These are phyloP conservation scores for Murraya koenigii DNA, from an alignment of 345 rosid genomes.

Conservation along the genomic window DNA sequence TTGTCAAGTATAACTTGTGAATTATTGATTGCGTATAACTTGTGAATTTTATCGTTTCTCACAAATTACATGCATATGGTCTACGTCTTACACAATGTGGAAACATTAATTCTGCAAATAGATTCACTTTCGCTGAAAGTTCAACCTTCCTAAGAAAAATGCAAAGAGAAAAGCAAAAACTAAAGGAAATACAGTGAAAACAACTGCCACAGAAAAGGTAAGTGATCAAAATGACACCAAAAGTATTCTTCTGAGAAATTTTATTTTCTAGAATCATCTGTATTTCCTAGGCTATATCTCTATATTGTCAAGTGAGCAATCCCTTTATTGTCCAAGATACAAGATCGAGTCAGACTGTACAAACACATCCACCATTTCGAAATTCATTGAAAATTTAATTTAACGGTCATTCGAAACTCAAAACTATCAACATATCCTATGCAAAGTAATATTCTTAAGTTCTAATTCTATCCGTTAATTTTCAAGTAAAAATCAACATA, in stretches of 20 bases:
- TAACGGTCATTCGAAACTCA: no score
- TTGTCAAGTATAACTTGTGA: no score
- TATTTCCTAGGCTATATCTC: conserved; percentile 12
- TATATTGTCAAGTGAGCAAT: conserved; percentile 18
- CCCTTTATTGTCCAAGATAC: conserved; percentile 17
- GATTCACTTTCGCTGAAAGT: conserved; percentile 16
- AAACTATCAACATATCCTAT: no score
- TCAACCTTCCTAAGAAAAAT: conserved; percentile 11
- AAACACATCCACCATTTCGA: conserved; percentile 27
- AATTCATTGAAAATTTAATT: conserved; percentile 7
- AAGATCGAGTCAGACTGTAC: conserved; percentile 9
- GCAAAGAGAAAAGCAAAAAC: conserved; percentile 23
- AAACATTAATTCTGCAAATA: neutral
- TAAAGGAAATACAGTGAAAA: conserved; percentile 14
- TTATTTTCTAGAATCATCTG: neutral
- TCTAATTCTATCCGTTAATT: no score
- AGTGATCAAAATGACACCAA: conserved; percentile 11
- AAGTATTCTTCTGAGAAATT: conserved; percentile 8
- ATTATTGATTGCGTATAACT: no score
- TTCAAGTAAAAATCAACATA: no score
- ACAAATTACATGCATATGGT: no score
- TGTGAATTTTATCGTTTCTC: no score
- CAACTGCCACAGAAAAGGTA: conserved; percentile 12
- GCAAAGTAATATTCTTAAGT: no score
- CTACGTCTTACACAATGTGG: no score